Evolutionary conservation across 2,329 filamentous ascomycete genomes (phyloP).

Genomic region (Parascedosporium putredinis): DNA sequence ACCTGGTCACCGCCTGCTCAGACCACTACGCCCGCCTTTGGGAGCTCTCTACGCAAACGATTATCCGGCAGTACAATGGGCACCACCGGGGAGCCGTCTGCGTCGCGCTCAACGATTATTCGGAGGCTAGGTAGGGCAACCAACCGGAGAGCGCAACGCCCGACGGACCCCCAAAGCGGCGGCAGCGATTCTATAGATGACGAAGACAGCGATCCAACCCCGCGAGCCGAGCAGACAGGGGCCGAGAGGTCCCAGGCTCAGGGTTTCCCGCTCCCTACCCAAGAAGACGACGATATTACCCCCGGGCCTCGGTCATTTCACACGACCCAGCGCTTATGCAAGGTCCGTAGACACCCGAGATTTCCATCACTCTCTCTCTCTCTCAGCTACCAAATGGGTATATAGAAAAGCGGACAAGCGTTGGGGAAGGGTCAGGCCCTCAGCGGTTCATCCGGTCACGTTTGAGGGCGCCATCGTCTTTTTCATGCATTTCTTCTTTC

Average conservation of each 20-base stretch:
- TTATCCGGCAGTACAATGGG: constrained; percentile 91
- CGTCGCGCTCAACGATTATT: constrained; percentile 84
- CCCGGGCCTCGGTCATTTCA: not conserved
- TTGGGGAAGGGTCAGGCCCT: too few relatives aligned
- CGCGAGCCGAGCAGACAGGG: not conserved
- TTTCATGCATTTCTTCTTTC: too few relatives aligned
- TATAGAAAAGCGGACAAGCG: too few relatives aligned
- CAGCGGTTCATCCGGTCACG: too few relatives aligned
- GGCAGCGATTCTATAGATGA: not conserved
- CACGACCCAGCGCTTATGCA: too few relatives aligned
- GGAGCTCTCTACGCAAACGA: constrained; percentile 77
- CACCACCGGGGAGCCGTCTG: constrained; percentile 88
- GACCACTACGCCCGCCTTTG: constrained; percentile 89
- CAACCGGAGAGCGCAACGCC: constrained; percentile 19
- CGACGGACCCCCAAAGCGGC: not conserved
- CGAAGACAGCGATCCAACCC: not conserved
- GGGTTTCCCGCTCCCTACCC: not conserved
- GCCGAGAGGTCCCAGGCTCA: not conserved
- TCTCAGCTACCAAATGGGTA: too few relatives aligned
- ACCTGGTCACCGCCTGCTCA: constrained; percentile 84
- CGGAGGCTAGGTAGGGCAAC: constrained; percentile 30
- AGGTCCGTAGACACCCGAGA: too few relatives aligned
- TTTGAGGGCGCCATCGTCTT: too few relatives aligned
- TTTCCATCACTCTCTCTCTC: too few relatives aligned
- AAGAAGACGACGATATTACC: not conserved